Conservation (phyloP, 768 basidiomycete genomes). For the Boletus insuetus region DNA sequence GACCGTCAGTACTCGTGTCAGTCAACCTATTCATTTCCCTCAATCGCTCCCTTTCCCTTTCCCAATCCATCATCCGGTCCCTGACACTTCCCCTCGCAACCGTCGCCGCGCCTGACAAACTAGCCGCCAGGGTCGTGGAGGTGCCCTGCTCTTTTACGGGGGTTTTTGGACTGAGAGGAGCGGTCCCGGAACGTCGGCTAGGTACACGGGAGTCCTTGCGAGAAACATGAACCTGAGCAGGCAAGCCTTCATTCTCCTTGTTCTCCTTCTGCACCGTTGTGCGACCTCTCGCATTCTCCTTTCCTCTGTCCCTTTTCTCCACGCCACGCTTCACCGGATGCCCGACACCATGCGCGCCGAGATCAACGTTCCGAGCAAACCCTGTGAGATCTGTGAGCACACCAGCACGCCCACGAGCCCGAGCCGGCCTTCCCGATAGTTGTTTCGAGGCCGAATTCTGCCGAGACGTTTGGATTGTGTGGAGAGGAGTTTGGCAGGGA, state of each 20-base stretch:
- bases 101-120: conserved; percentile 17
- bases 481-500: conserved; percentile 23
- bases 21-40: conserved; percentile 65
- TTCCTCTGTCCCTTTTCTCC: conserved; percentile 31
- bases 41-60: conserved; percentile 64
- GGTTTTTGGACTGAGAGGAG: conserved; percentile 16
- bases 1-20: conserved; percentile 47
- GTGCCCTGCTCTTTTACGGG: conserved; percentile 13
- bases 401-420: conserved; percentile 26
- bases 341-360: conserved; percentile 30
- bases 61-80: conserved; percentile 74
- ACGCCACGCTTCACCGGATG: conserved; percentile 7
- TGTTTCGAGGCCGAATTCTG: conserved; percentile 15
- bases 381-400: conserved; percentile 42
- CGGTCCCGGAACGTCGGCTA: background rate
- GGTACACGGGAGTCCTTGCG: conserved; percentile 10
- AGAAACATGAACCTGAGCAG: background rate
- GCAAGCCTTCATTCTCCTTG: conserved; percentile 27
- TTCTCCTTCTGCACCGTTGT: conserved; percentile 20
- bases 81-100: conserved; percentile 37
- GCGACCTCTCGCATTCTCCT: conserved; percentile 21
- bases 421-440: conserved; percentile 28
- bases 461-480: conserved; percentile 15
- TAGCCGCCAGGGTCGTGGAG: conserved; percentile 10
- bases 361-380: conserved; percentile 32